Base-by-base conservation (phyloP, 2,329 filamentous ascomycete species). In the Cladosporium cucumerinum region DNA sequence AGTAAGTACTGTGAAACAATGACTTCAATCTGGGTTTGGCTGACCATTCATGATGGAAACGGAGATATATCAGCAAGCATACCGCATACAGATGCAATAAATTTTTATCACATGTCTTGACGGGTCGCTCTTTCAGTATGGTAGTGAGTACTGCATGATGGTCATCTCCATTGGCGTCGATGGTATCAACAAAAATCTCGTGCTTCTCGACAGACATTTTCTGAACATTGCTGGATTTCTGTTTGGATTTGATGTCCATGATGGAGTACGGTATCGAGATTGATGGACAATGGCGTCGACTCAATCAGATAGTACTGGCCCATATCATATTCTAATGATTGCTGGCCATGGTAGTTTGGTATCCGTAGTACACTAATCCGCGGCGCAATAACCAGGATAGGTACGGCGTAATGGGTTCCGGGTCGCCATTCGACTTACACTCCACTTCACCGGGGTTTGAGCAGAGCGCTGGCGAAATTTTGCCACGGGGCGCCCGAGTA, bases 21-120 rank as follows among this genome's bases (percentile, higher is more conserved):
- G 63, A 1, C 78, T 72, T 43, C 78, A 77, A 3, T 10, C 79
- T 79, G 16, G 69, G 60, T 66, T 32, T 14, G 77, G 70, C 12
- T 79, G 70, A 23, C 71, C 70, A 61, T 79, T 49, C 62, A 64
- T 64, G 18, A 55, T 64, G 3, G 79, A 52, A 52, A 3, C 28
- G 28, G 57, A 55, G 34, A 18, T 63, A 80, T 52, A 74, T 77
- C 0, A 74, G 73, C 36, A 76, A 79, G 32, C 21, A 66, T 55
- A 63, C 59, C n/a, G 43, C 54, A n/a, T 73, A 73, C 5, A 73
- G 52, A 55, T 69, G 63, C 11, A 72, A n/a, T 66, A 69, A 70
- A 0, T 71, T 71, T 18, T 68, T 70, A 18, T 71, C 71, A 68
- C 68, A 72, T 11, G 69, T 57, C 10, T 39, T 39, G 30, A 57